A percentile compares a stretch with the other conserved stretches of the same genome.
These are phyloP conservation scores for Psilocybe sp. DNA, from an alignment of 768 basidiomycete genomes.

Conservation along the genomic window DNA sequence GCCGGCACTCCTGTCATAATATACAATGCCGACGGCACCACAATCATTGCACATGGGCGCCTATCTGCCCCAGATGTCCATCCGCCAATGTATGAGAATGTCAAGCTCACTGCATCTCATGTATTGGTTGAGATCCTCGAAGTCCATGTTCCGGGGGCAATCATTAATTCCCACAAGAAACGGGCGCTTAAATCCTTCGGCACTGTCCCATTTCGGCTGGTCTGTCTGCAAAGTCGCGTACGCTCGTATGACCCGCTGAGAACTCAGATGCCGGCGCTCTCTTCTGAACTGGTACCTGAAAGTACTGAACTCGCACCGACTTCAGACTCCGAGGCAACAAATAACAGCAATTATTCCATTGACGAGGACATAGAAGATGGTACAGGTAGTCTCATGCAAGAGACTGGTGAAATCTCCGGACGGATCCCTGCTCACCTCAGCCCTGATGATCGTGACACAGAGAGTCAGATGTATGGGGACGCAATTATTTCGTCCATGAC, in stretches of 20 bases:
- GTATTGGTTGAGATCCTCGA: constrained; percentile 3
- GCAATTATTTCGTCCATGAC: neutral
- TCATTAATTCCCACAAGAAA: constrained; percentile 7
- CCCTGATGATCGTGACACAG: constrained; percentile 2
- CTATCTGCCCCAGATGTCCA: neutral
- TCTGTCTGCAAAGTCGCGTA: constrained; percentile 9
- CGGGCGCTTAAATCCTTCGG: constrained; percentile 14
- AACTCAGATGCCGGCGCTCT: neutral
- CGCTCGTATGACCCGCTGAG: constrained; percentile 2
- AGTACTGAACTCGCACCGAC: neutral
- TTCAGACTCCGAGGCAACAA: neutral
- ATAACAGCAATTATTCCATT: neutral
- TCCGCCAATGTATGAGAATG: neutral
- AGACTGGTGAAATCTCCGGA: neutral
- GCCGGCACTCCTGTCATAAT: constrained; percentile 9
- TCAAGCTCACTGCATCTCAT: constrained; percentile 1
- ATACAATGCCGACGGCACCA: constrained; percentile 8
- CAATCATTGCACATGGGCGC: constrained; percentile 2
- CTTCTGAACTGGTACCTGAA: too few species aligned
- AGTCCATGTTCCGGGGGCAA: constrained; percentile 11
- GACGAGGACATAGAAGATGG: neutral
- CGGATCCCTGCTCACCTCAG: neutral
- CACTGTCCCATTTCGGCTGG: constrained; percentile 8
- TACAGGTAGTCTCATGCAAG: neutral
- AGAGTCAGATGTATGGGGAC: neutral